Conservation (phyloP, 176 grass and related monocot species). For the Oryza nivara region DNA sequence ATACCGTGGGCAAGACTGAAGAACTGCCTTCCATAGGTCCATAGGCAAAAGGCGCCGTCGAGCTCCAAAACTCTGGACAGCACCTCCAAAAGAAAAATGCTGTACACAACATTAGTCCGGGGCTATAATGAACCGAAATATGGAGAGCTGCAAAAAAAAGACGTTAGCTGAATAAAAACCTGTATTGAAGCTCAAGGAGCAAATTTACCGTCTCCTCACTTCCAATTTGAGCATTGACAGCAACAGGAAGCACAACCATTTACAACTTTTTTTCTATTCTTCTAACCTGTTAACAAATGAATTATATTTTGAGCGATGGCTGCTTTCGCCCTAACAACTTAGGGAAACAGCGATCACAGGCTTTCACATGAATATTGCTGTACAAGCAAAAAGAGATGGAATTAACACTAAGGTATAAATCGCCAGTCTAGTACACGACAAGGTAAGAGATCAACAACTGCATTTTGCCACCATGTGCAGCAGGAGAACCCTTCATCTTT, state of each 20-base stretch:
- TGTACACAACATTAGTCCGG: no score
- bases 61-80: no score
- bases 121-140: neutral
- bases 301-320: slow-evolving; percentile 50
- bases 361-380: slow-evolving; percentile 56
- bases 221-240: slow-evolving; percentile 19
- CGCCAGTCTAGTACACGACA: slow-evolving; percentile 35
- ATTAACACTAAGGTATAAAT: slow-evolving; percentile 8
- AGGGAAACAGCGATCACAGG: slow-evolving; percentile 49
- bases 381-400: slow-evolving; percentile 53
- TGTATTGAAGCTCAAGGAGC: neutral
- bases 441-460: slow-evolving; percentile 50
- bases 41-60: no score
- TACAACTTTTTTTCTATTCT: slow-evolving; percentile 39
- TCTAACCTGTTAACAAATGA: slow-evolving; percentile 52
- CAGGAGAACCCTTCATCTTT: slow-evolving; percentile 43
- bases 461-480: slow-evolving; percentile 41
- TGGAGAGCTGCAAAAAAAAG: neutral
- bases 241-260: slow-evolving; percentile 47
- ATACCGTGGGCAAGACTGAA: no score
- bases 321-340: slow-evolving; percentile 39
- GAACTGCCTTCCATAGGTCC: no score
- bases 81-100: no score
- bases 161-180: neutral
- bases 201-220: neutral